Evolutionary conservation across 768 basidiomycete genomes (phyloP), one percentile per base, ranked within the genome.

Genomic region (Tulasnella sp.): DNA sequence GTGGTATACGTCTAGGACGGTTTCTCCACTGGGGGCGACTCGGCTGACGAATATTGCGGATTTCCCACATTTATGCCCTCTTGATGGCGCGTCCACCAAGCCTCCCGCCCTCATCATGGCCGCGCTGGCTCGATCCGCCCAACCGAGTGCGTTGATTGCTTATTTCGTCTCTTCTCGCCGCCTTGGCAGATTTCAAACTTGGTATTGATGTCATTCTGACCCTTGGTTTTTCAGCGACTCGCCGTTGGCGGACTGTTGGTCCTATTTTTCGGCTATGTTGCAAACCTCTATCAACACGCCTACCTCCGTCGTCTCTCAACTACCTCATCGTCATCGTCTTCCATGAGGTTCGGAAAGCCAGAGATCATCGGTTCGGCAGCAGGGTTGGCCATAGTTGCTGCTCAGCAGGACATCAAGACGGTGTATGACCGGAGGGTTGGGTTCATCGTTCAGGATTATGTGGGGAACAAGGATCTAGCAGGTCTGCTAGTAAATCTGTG

Each of bases 371-470:
- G 49, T n/a, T 49, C 49, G 49, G 49, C 49, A 19, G 49, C 49
- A 49, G 49, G 22, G 49, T 4, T 49, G 11, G 49, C 22, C 17
- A n/a, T 49, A n/a, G 22, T 49, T 49, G 22, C 49, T 4, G 49
- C 49, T 49, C 22, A 22, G 49, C 19, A 54, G n/a, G 74, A 77
- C 68, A 34, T 77, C n/a, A 15, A 77, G 15, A 76, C 73, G 19
- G 17, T 77, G 11, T 77, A 77, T 45, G 42, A 75, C 36, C 31
- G 77, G 14, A 58, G 75, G 58, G 31, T 77, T 17, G 25, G 31
- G 25, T 77, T 67, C 36, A 77, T 77, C 64, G 45, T 76, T 22
- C 34, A 39, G n/a, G 37, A 9, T 14, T 34, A 34, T 54, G 45
- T 29, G 22, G 37, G 8, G 8, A 68, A 36, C 14, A 37, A 37